Percentiles rank a stretch among this genome's conserved stretches.
Conservation (phyloP, 2,329 filamentous ascomycete species). For the Drechmeria coniospora region DNA sequence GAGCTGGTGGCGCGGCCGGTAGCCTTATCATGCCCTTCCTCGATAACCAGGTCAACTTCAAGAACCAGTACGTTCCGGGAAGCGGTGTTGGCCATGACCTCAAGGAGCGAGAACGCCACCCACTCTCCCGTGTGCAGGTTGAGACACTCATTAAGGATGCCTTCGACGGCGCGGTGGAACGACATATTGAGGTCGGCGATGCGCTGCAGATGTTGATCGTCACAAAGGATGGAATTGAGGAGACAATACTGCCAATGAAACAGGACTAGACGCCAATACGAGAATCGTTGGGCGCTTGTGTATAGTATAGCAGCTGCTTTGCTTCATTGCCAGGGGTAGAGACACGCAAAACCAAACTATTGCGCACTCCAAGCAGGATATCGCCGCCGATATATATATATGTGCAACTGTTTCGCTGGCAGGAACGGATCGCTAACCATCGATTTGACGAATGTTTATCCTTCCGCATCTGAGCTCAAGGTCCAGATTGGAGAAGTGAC, state of each 20-base stretch:
- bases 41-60: conserved; percentile 99
- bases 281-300: too few relatives aligned
- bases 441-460: too few relatives aligned
- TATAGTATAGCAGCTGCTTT: conserved; percentile 13
- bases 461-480: too few relatives aligned
- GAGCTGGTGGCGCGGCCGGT: conserved; percentile 80
- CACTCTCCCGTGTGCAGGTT: conserved; percentile 57
- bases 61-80: conserved; percentile 90
- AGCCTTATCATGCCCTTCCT: conserved; percentile 98
- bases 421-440: not conserved
- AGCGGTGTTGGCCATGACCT: conserved; percentile 73
- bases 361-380: too few relatives aligned
- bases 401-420: not conserved
- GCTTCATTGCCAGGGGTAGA: not conserved
- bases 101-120: conserved; percentile 52
- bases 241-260: conserved; percentile 75
- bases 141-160: conserved; percentile 89
- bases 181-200: conserved; percentile 98
- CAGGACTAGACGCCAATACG: conserved; percentile 56
- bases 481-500: too few relatives aligned
- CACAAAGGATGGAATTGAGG: conserved; percentile 75
- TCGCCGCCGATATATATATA: too few relatives aligned
- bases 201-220: conserved; percentile 90
- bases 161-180: conserved; percentile 93
- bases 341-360: not conserved